phyloP scores from a whole-genome alignment of 305 asterid genomes.

The Ajuga reptans region DNA sequence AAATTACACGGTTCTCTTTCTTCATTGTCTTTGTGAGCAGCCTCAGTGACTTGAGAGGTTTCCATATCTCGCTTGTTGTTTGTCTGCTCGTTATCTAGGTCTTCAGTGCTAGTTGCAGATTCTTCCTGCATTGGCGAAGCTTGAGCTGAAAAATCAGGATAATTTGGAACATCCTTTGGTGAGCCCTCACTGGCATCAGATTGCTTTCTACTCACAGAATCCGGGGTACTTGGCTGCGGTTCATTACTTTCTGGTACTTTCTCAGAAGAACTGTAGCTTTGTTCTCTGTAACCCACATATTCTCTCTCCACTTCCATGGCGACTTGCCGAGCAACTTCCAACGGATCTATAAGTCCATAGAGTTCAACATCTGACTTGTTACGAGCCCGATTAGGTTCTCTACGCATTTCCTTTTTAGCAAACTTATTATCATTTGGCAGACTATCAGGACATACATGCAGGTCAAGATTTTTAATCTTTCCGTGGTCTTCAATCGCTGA shows the following conservation, averaged over 20 bases:
- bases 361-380: slow-evolving; percentile 30
- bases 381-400: slow-evolving; percentile 17
- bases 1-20: slow-evolving; percentile 43
- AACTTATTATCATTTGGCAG: slow-evolving; percentile 16
- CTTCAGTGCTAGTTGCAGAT: slow-evolving; percentile 32
- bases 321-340: slow-evolving; percentile 81
- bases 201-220: slow-evolving; percentile 30
- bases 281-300: slow-evolving; percentile 52
- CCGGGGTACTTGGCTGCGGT: slow-evolving; percentile 44
- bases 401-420: slow-evolving; percentile 19
- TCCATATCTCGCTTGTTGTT: slow-evolving; percentile 40
- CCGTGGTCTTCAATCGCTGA: slow-evolving; percentile 20
- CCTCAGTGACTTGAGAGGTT: slow-evolving; percentile 54
- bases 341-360: slow-evolving; percentile 55
- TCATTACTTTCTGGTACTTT: slow-evolving; percentile 35
- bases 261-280: slow-evolving; percentile 60
- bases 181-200: slow-evolving; percentile 35
- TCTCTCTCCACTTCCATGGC: slow-evolving; percentile 91
- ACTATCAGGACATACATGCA: slow-evolving; percentile 19
- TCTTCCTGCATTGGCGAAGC: slow-evolving; percentile 41
- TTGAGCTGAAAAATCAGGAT: slow-evolving; percentile 33
- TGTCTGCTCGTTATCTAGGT: slow-evolving; percentile 37
- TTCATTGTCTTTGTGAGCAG: slow-evolving; percentile 35
- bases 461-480: slow-evolving; percentile 25
- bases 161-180: slow-evolving; percentile 33